Base-by-base conservation (phyloP, 768 basidiomycete genomes). In the Mycena kentingensis region DNA sequence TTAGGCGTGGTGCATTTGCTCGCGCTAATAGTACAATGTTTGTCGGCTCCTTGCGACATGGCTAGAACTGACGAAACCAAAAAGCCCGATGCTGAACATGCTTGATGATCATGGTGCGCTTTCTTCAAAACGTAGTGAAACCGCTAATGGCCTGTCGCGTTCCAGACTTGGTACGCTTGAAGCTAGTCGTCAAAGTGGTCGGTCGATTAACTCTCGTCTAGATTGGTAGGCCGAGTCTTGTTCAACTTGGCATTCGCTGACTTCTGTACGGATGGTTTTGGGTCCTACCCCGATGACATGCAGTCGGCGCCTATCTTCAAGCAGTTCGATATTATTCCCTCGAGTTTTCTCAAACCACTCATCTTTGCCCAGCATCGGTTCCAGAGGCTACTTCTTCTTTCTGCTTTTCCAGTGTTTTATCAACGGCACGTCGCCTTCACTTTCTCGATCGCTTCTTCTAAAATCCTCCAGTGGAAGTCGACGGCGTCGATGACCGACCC, bases 391-490 rank as follows among this genome's bases (percentile, higher is more conserved):
- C 71, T 95, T 95, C 68, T 95, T 85, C 76, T 99, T 85, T 72
- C 75, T 96, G 19, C 76, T 99, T 1, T 98, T 99, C 76, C 96
- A 99, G 61, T 91, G 90, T 60, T 95, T 95, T 67, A 83, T 89
- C 61, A 86, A 88, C 57, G 81, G 90, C 89, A 60, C 47, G 80
- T 46, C 57, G 35, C 19, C 47, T 19, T 22, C 18, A 32, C 11
- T 49, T 47, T 46, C 15, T 25, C 22, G 41, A 13, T 25, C 52
- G 45, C 18, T 29, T 27, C n/a, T 43, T 51, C 19, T 51, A 34
- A 50, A 5, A 39, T 32, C 26, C 15, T 43, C 34, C 58, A 86
- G 90, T 84, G 53, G 82, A 80, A 1, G 49, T 89, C 18, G 96
- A 98, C 64, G 93, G 93, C 4, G 67, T 81, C 13, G 75, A 85